A percentile compares a stretch with the other conserved stretches of the same genome.
phyloP scores from a whole-genome alignment of 306 rosid species.

The Cucumis hystrix region DNA sequence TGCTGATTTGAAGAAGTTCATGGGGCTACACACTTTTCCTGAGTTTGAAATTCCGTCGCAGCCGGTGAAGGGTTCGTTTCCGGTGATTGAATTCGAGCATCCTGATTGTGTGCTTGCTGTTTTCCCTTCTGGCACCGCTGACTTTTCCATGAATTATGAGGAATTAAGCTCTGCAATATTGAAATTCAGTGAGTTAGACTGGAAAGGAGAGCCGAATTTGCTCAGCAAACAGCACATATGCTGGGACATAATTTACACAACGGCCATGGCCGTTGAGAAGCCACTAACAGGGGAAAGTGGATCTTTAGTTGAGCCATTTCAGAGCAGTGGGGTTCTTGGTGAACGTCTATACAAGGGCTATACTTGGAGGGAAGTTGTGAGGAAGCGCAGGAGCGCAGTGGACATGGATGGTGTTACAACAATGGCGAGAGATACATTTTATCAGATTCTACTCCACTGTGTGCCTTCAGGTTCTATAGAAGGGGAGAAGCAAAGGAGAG shows the following conservation, averaged over 20 bases:
- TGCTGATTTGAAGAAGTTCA: constrained; percentile 61
- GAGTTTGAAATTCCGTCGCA: constrained; percentile 43
- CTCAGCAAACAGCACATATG: constrained; percentile 84
- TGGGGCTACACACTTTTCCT: constrained; percentile 54
- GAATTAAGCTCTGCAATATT: constrained; percentile 40
- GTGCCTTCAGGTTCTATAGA: constrained; percentile 65
- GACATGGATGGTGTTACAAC: constrained; percentile 76
- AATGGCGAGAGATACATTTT: constrained; percentile 56
- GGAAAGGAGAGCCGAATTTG: constrained; percentile 69
- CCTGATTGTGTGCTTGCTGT: constrained; percentile 79
- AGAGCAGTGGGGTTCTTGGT: constrained; percentile 38
- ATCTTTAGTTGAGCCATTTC: constrained; percentile 40
- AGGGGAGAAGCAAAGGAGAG: constrained; percentile 41
- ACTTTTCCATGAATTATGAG: constrained; percentile 43
- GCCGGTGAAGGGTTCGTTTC: constrained; percentile 63
- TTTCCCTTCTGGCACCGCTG: constrained; percentile 38
- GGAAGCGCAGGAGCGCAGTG: constrained; percentile 91
- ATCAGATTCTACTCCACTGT: constrained; percentile 74
- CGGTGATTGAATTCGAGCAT: constrained; percentile 77
- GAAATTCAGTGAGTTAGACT: constrained; percentile 40
- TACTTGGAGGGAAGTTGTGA: constrained; percentile 54
- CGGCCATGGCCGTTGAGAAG: constrained; percentile 66
- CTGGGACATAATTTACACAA: constrained; percentile 76
- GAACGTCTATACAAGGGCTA: constrained; percentile 38
- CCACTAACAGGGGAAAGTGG: constrained; percentile 22